Conservation (phyloP, 352 stramenopile genomes). For the Plasmopara muralis region DNA sequence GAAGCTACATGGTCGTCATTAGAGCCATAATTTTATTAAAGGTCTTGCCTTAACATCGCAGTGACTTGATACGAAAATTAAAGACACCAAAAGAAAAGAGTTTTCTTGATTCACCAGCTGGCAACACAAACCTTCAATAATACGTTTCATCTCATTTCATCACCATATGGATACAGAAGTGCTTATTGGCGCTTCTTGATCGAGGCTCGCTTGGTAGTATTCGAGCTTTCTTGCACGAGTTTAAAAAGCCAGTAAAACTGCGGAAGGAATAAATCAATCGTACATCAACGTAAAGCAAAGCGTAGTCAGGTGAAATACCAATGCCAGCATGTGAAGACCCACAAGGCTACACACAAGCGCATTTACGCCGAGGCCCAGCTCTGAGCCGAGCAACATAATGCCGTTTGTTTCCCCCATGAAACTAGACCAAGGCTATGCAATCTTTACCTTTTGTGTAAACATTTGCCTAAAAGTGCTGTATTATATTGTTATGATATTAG, state of each 20-base stretch:
- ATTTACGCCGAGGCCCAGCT: slow-evolving; percentile 53
- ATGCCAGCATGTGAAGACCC: slow-evolving; percentile 59
- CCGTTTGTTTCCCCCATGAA: slow-evolving; percentile 12
- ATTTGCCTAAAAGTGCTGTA: too few species aligned
- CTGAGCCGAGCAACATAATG: slow-evolving; percentile 30
- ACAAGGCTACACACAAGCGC: slow-evolving; percentile 62
- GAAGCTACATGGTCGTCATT: slow-evolving; percentile 28
- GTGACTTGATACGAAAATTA: not conserved
- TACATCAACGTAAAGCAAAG: not conserved
- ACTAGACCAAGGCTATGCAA: not conserved
- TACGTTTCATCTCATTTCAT: not conserved
- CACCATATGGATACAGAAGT: not conserved
- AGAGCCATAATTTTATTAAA: slow-evolving; percentile 12
- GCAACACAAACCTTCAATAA: not conserved
- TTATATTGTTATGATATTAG: too few species aligned
- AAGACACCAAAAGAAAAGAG: too few species aligned
- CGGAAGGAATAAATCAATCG: not conserved
- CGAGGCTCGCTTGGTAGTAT: slow-evolving; percentile 24
- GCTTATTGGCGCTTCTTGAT: slow-evolving; percentile 63
- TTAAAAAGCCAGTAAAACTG: slow-evolving; percentile 59
- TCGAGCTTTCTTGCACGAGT: slow-evolving; percentile 54
- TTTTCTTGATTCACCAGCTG: not conserved
- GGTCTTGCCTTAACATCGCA: not conserved
- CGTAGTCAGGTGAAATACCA: slow-evolving; percentile 27
- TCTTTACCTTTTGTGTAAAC: not conserved